phyloP scores from a whole-genome alignment of 176 grass and related monocot species.

The Phoenix roebelenii region DNA sequence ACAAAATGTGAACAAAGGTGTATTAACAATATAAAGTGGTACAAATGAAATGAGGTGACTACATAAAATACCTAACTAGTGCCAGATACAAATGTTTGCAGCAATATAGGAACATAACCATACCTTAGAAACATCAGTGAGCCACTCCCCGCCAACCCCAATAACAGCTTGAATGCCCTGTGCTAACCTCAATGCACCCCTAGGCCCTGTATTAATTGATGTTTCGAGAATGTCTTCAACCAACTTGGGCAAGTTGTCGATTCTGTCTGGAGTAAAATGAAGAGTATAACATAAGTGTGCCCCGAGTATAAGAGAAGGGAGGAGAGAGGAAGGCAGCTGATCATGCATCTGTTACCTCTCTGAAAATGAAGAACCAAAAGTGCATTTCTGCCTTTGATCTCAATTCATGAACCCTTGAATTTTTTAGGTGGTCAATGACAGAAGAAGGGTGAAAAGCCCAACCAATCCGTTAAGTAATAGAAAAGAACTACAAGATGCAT shows the following conservation, averaged over 20 bases:
- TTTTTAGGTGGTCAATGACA: no score
- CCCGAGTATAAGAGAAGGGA: not conserved
- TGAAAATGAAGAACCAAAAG: not conserved
- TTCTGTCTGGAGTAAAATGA: slow-evolving; percentile 42
- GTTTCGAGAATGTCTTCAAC: slow-evolving; percentile 88
- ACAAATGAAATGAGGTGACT: no score
- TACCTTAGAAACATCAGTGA: slow-evolving; percentile 84
- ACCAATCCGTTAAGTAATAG: no score
- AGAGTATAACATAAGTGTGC: not conserved
- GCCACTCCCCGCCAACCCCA: slow-evolving; percentile 79
- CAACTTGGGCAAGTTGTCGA: slow-evolving; percentile 67
- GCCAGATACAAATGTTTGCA: not conserved
- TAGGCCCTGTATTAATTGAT: slow-evolving; percentile 80
- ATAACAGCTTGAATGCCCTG: slow-evolving; percentile 87
- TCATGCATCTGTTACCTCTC: not conserved
- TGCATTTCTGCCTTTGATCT: no score
- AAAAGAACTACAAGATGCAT: no score
- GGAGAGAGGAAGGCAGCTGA: not conserved
- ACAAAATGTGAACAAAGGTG: no score
- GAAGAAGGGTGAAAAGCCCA: no score
- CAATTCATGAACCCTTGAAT: no score
- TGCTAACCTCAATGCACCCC: slow-evolving; percentile 63
- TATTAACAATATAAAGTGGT: no score
- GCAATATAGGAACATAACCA: not conserved
- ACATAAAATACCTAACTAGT: no score